Evolutionary conservation across 2,329 filamentous ascomycete genomes (phyloP).

Genomic region (Ascochyta rabiei): DNA sequence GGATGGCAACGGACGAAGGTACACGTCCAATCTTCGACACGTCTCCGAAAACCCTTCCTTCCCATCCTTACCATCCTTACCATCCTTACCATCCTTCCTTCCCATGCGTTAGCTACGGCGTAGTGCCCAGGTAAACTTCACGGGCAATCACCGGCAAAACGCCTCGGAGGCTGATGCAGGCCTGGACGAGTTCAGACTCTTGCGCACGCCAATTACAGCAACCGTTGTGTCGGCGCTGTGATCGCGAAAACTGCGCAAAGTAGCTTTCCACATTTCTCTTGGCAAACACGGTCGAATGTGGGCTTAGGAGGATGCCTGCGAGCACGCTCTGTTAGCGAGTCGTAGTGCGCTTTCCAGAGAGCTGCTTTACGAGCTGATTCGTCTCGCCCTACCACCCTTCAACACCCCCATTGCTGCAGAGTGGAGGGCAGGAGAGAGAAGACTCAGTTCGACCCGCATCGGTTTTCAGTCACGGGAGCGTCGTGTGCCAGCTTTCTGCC

Average conservation of each 20-base stretch:
- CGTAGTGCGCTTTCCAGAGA: conserved; percentile 26
- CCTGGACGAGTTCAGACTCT: conserved; percentile 27
- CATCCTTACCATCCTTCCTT: background rate
- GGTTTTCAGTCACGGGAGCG: conserved; percentile 43
- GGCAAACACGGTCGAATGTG: conserved; percentile 29
- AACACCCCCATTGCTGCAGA: conserved; percentile 28
- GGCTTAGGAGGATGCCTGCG: conserved; percentile 33
- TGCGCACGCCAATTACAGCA: conserved; percentile 26
- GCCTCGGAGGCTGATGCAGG: conserved; percentile 21
- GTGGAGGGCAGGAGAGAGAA: conserved; percentile 30
- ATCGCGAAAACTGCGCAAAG: conserved; percentile 23
- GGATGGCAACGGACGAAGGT: background rate
- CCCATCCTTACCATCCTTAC: no score
- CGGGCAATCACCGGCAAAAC: conserved; percentile 18
- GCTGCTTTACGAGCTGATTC: conserved; percentile 41
- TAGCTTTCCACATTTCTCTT: conserved; percentile 19
- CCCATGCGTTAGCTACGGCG: conserved; percentile 1
- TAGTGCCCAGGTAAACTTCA: conserved; percentile 8
- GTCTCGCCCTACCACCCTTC: conserved; percentile 27
- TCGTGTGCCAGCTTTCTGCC: conserved; percentile 32
- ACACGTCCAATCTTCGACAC: conserved; percentile 9
- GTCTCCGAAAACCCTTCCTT: background rate
- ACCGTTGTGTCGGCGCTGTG: conserved; percentile 23
- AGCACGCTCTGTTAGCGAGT: conserved; percentile 23
- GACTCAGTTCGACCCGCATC: conserved; percentile 34